Conservation (phyloP, 148 eudicot species). For the Pouteria glomerata region DNA sequence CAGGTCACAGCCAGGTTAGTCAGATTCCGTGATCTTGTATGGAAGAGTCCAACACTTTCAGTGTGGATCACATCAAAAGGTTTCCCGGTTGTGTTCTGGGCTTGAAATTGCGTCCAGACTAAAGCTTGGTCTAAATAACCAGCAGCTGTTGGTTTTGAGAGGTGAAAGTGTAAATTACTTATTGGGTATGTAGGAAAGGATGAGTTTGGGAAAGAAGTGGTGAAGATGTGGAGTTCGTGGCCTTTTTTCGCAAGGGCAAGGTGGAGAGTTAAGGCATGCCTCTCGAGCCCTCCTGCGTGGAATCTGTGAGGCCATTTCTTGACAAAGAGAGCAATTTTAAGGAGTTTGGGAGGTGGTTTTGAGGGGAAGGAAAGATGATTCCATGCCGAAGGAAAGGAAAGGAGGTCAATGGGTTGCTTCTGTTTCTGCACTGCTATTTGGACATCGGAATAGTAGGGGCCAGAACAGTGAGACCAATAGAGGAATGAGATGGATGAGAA, state of each 20-base stretch:
- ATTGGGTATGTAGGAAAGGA: slow-evolving; percentile 25
- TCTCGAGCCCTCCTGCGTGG: slow-evolving; percentile 50
- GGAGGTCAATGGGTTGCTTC: slow-evolving; percentile 22
- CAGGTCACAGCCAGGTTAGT: slow-evolving; percentile 41
- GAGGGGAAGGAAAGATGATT: slow-evolving; percentile 35
- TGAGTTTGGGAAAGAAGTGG: slow-evolving; percentile 27
- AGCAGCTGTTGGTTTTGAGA: slow-evolving; percentile 30
- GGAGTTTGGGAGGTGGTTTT: slow-evolving; percentile 27
- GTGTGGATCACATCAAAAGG: slow-evolving; percentile 50
- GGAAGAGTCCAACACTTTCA: slow-evolving; percentile 42
- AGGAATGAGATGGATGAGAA: slow-evolving; percentile 32
- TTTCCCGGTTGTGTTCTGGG: slow-evolving; percentile 27
- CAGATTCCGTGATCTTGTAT: slow-evolving; percentile 30
- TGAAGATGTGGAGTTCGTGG: slow-evolving; percentile 52
- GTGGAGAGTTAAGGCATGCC: slow-evolving; percentile 49
- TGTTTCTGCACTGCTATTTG: not conserved
- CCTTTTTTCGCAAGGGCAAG: slow-evolving; percentile 40
- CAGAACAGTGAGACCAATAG: slow-evolving; percentile 32
- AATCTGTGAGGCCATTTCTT: slow-evolving; percentile 41
- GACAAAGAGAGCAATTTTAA: slow-evolving; percentile 48
- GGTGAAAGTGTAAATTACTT: slow-evolving; percentile 31
- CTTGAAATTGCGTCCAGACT: slow-evolving; percentile 39
- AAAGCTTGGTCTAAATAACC: slow-evolving; percentile 43
- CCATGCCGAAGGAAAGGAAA: slow-evolving; percentile 32
- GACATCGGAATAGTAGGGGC: slow-evolving; percentile 2